Conservation (phyloP, 257 asterid species). For the Cordia subcordata region DNA sequence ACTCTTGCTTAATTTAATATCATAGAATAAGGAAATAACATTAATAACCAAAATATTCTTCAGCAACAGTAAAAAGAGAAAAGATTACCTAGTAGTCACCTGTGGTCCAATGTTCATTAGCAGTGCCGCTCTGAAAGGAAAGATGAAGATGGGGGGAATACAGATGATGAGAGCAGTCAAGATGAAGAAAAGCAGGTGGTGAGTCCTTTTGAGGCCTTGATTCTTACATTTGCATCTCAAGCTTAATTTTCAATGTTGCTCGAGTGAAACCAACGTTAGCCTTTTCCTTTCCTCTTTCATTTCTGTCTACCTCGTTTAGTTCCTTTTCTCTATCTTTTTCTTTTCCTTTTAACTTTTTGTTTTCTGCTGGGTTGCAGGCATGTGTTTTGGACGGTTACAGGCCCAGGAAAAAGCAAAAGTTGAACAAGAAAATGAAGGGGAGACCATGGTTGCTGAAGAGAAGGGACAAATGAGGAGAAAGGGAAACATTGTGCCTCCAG, state of each 20-base stretch:
- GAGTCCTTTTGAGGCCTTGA: conserved; percentile 18
- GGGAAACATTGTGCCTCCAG: conserved; percentile 69
- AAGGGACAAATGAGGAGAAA: conserved; percentile 78
- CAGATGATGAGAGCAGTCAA: conserved; percentile 64
- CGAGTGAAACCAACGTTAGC: not conserved
- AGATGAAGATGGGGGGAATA: conserved; percentile 71
- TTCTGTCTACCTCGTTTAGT: not conserved
- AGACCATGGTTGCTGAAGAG: conserved; percentile 67
- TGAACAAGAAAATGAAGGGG: conserved; percentile 75
- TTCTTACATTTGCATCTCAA: not conserved
- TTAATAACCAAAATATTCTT: too few relatives aligned
- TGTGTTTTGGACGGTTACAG: conserved; percentile 68
- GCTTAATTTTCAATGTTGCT: not conserved
- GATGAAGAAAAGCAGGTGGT: conserved; percentile 74
- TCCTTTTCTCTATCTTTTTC: not conserved
- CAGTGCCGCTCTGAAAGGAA: conserved; percentile 48
- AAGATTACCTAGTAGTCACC: conserved; percentile 85
- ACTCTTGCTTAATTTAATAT: too few relatives aligned
- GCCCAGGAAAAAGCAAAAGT: conserved; percentile 72
- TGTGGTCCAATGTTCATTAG: conserved; percentile 79
- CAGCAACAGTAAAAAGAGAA: conserved; percentile 83
- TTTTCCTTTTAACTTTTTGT: not conserved
- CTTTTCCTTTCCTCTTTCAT: not conserved
- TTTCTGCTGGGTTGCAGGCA: conserved; percentile 38
- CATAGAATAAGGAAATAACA: too few relatives aligned